Conservation (phyloP, 23 red algal species). For the Gracilariopsis chorda region DNA sequence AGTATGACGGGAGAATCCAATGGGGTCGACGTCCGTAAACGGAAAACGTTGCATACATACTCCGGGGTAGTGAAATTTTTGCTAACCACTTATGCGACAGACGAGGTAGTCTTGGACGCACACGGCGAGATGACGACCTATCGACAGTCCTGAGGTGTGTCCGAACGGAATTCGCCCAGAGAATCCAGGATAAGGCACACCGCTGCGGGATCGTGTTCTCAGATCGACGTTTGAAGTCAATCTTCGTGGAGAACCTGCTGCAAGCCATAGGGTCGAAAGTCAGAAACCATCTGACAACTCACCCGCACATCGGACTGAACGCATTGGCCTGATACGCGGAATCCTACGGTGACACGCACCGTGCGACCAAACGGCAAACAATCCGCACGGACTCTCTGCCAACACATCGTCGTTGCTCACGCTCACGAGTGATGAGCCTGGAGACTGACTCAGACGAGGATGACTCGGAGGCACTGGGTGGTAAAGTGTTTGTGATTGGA, state of each 20-base stretch:
- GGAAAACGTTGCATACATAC: no score
- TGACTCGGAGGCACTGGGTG: no score
- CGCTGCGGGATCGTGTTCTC: neutral
- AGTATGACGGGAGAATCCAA: no score
- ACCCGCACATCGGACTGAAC: neutral
- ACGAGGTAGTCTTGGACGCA: neutral
- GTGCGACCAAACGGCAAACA: neutral
- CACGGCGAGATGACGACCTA: neutral
- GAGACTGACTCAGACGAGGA: no score
- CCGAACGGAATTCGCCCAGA: constrained; percentile 14
- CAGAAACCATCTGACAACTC: neutral
- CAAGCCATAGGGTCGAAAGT: neutral
- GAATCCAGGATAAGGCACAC: neutral
- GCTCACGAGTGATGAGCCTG: no score
- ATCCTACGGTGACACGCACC: neutral
- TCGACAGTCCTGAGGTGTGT: neutral
- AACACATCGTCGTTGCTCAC: no score
- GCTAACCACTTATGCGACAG: neutral
- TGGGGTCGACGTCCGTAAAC: no score
- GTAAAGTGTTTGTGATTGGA: no score
- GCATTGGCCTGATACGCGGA: neutral
- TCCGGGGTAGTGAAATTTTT: neutral
- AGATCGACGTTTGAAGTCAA: neutral
- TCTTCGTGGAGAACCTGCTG: constrained; percentile 2
- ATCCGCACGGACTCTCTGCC: neutral